Conservation (phyloP, 345 rosid species). For the Stellera chamaejasme region DNA sequence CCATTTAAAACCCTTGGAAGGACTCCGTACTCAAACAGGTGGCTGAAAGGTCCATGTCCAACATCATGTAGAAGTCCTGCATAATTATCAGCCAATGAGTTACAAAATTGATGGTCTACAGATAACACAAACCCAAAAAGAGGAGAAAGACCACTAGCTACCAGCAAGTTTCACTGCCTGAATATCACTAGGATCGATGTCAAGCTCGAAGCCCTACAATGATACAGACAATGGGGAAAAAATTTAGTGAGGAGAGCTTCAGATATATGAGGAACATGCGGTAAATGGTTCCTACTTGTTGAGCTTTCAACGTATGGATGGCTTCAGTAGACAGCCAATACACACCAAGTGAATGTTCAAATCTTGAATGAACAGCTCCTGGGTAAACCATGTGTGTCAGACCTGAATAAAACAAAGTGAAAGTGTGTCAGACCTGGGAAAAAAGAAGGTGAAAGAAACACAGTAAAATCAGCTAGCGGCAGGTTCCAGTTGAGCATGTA, state of each 20-base stretch:
- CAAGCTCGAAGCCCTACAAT: slow-evolving; percentile 52
- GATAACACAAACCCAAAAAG: not conserved
- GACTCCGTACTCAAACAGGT: slow-evolving; percentile 55
- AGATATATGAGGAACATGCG: not conserved
- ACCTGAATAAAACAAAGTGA: slow-evolving; percentile 32
- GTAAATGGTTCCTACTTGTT: slow-evolving; percentile 32
- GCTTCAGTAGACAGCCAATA: slow-evolving; percentile 59
- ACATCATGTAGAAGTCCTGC: slow-evolving; percentile 70
- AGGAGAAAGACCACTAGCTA: slow-evolving; percentile 12
- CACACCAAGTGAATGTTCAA: slow-evolving; percentile 72
- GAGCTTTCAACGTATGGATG: slow-evolving; percentile 27
- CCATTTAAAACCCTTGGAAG: slow-evolving; percentile 44
- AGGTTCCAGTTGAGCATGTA: too few relatives aligned
- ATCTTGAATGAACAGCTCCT: slow-evolving; percentile 66
- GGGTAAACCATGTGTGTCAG: slow-evolving; percentile 50
- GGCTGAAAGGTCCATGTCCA: slow-evolving; percentile 84
- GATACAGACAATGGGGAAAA: slow-evolving; percentile 10
- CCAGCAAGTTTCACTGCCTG: slow-evolving; percentile 70
- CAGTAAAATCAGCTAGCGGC: too few relatives aligned
- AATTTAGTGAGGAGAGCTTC: slow-evolving; percentile 1
- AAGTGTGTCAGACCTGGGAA: too few relatives aligned
- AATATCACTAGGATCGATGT: slow-evolving; percentile 43
- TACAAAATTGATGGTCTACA: not conserved
- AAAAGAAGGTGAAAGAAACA: too few relatives aligned
- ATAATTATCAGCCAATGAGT: slow-evolving; percentile 8